Conservation (phyloP, 495 filamentous ascomycete genomes). For the Penicillium roqueforti region DNA sequence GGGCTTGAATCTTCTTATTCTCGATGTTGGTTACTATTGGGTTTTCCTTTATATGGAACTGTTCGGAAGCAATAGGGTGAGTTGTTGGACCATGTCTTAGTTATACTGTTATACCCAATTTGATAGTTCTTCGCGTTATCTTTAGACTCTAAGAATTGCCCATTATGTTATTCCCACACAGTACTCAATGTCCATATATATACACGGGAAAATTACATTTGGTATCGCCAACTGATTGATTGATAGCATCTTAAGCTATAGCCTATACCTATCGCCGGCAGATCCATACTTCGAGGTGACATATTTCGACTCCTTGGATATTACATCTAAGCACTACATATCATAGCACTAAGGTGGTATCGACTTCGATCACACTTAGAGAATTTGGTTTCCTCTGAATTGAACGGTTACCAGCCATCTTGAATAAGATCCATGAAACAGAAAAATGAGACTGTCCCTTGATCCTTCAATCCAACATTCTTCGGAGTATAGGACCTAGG, state of each 20-base stretch:
- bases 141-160: no score
- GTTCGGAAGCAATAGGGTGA: background rate
- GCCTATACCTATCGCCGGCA: no score
- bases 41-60: background rate
- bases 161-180: no score
- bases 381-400: background rate
- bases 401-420: no score
- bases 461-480: conserved; percentile 15
- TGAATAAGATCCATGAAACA: background rate
- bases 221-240: no score
- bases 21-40: background rate
- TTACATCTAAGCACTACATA: background rate
- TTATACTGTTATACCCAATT: conserved; percentile 14
- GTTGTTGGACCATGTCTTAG: background rate
- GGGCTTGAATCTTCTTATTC: conserved; percentile 1
- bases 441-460: background rate
- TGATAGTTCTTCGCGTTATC: conserved; percentile 2
- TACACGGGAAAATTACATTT: no score
- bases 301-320: background rate
- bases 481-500: conserved; percentile 20
- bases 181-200: no score
- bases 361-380: background rate
- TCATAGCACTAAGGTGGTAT: background rate
- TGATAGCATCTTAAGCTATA: no score
- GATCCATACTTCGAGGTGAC: background rate